Conservation (phyloP, 2,329 filamentous ascomycete genomes). For the Cryphonectria parasitica region DNA sequence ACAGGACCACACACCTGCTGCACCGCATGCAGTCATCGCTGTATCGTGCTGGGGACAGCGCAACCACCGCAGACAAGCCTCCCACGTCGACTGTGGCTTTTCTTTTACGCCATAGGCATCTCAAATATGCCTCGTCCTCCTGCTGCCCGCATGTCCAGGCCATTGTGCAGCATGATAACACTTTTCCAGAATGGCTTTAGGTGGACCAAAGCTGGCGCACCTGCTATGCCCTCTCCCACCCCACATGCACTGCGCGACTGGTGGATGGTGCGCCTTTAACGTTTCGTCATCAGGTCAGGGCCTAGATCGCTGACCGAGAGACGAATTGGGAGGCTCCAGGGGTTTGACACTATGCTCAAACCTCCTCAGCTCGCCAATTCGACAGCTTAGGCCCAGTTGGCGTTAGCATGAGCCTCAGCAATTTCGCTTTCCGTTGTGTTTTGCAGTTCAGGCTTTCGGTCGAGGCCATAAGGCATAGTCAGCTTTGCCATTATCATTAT, state of each 20-base stretch:
- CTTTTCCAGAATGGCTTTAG: background rate
- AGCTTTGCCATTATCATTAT: background rate
- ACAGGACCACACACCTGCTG: background rate
- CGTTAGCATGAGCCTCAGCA: conserved; percentile 12
- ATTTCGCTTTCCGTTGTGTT: conserved; percentile 7
- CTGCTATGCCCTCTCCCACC: background rate
- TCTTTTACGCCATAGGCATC: background rate
- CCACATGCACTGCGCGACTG: background rate
- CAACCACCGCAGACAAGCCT: background rate
- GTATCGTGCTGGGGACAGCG: background rate
- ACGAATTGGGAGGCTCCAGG: conserved; percentile 18
- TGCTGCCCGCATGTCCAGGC: background rate
- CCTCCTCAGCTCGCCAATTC: conserved; percentile 7
- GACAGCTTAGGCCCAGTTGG: conserved; percentile 8
- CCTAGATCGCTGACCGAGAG: conserved; percentile 26
- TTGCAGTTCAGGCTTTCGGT: background rate
- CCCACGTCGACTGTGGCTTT: background rate
- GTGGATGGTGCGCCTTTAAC: background rate
- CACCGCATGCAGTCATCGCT: conserved; percentile 5
- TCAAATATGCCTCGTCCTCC: too few relatives aligned
- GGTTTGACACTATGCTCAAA: conserved; percentile 6
- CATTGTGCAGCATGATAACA: background rate
- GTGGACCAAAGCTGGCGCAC: conserved; percentile 2
- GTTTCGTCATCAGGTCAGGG: conserved; percentile 18
- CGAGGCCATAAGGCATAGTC: background rate